Conservation (phyloP, 2,329 filamentous ascomycete species). For the Fusarium albidum region DNA sequence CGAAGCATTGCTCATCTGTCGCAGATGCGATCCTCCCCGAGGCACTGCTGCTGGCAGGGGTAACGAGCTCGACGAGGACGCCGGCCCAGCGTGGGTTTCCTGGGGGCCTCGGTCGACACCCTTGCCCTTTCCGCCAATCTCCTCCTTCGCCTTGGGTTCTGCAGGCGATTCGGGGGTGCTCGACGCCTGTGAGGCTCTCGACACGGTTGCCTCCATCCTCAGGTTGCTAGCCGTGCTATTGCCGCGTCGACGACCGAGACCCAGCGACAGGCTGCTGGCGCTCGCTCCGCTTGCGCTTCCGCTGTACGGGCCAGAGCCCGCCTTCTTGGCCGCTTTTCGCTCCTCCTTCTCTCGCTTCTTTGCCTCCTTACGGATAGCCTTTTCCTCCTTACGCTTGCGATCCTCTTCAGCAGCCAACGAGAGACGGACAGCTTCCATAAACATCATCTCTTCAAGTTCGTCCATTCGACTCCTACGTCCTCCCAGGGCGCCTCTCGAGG, state of each 20-base stretch:
- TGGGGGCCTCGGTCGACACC: constrained; percentile 64
- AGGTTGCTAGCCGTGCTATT: constrained; percentile 69
- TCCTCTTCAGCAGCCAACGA: constrained; percentile 95
- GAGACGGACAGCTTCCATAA: constrained; percentile 92
- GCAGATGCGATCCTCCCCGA: constrained; percentile 73
- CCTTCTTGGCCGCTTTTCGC: constrained; percentile 77
- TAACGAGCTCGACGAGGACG: constrained; percentile 49
- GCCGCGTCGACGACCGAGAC: constrained; percentile 65
- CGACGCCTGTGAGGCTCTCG: constrained; percentile 49
- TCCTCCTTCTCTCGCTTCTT: constrained; percentile 88
- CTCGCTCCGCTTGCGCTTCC: constrained; percentile 56
- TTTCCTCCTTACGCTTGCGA: constrained; percentile 77
- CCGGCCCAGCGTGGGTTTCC: constrained; percentile 36
- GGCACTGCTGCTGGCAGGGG: constrained; percentile 60
- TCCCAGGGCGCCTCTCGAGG: constrained; percentile 32
- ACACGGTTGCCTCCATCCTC: constrained; percentile 62
- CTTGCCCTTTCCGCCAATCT: constrained; percentile 69
- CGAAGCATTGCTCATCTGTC: constrained; percentile 87
- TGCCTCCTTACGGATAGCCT: constrained; percentile 70
- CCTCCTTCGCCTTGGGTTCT: constrained; percentile 43
- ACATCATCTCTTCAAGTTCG: constrained; percentile 97
- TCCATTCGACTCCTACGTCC: constrained; percentile 69
- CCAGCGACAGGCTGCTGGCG: constrained; percentile 71
- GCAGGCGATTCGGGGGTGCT: constrained; percentile 35
- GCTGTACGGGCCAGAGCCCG: constrained; percentile 45